Evolutionary conservation across 2,329 filamentous ascomycete species (phyloP).

Genomic region (Arthroderma sp.): DNA sequence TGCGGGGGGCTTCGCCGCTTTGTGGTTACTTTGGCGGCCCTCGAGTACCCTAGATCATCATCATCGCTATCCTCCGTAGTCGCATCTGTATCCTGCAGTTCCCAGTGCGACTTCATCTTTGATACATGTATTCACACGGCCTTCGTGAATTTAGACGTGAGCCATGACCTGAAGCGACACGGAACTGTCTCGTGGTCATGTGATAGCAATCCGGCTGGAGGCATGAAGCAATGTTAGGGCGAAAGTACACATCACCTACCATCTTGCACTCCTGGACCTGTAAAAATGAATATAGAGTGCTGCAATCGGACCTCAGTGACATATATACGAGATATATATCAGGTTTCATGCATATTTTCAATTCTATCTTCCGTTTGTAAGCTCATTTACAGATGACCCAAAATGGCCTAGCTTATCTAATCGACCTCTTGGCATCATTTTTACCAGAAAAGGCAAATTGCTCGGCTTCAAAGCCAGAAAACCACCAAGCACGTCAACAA

Average conservation of each 20-base stretch:
- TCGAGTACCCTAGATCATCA: constrained; percentile 33
- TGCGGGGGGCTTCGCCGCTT: neutral
- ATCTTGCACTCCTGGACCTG: too few relatives aligned
- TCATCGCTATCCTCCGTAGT: constrained; percentile 24
- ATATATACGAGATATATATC: too few relatives aligned
- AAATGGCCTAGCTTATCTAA: neutral
- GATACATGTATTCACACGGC: neutral
- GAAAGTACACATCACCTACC: too few relatives aligned
- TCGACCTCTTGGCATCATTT: neutral
- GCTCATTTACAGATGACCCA: neutral
- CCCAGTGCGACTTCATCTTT: constrained; percentile 14
- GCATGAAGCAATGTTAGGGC: too few relatives aligned
- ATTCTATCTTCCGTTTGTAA: too few relatives aligned
- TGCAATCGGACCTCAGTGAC: too few relatives aligned
- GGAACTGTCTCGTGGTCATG: neutral
- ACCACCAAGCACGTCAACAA: neutral
- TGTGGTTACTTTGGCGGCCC: neutral
- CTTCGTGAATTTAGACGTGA: neutral
- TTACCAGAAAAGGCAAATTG: constrained; percentile 3
- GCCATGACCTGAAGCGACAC: neutral
- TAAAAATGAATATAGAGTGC: too few relatives aligned
- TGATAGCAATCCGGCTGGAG: neutral
- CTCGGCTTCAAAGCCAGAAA: neutral
- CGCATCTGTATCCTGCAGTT: constrained; percentile 19
- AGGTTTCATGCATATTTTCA: too few relatives aligned